These are phyloP conservation scores for Mycena alexandri DNA, from an alignment of 768 basidiomycete species.

Conservation along the genomic window DNA sequence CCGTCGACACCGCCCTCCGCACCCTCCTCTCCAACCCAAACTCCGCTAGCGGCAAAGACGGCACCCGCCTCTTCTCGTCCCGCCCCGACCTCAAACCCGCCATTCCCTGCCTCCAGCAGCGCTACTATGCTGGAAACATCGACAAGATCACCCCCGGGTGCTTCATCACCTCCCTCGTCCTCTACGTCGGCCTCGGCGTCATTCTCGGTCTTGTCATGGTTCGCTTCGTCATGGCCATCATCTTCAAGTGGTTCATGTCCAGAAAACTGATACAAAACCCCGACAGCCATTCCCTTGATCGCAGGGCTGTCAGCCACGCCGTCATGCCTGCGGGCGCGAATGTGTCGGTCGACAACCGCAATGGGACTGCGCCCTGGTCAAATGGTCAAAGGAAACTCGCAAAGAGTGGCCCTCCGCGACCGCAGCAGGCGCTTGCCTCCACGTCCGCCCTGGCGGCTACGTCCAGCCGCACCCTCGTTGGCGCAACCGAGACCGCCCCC, in stretches of 20 bases:
- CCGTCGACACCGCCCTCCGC: conserved; percentile 87
- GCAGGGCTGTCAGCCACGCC: conserved; percentile 91
- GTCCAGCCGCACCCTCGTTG: conserved; percentile 70
- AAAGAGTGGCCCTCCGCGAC: conserved; percentile 54
- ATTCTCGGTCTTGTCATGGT: conserved; percentile 92
- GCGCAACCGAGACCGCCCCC: conserved; percentile 63
- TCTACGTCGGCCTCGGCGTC: conserved; percentile 91
- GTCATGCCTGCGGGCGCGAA: conserved; percentile 98
- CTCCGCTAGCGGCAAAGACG: conserved; percentile 82
- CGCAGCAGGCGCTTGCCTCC: conserved; percentile 63
- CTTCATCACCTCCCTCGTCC: conserved; percentile 89
- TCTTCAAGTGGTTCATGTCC: conserved; percentile 98
- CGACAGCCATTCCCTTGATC: conserved; percentile 75
- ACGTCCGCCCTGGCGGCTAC: conserved; percentile 58
- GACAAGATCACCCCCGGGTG: conserved; percentile 98
- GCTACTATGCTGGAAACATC: conserved; percentile 95
- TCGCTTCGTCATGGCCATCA: conserved; percentile 95
- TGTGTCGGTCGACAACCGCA: conserved; percentile 89
- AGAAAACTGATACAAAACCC: conserved; percentile 84
- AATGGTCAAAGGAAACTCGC: conserved; percentile 65
- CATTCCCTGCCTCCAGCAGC: conserved; percentile 83
- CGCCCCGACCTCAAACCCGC: conserved; percentile 72
- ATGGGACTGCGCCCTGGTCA: conserved; percentile 96
- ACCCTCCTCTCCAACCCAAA: conserved; percentile 67
- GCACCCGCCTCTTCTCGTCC: conserved; percentile 88